Conservation (phyloP, 2,329 filamentous ascomycete species). For the Myriosclerotinia curreyana region DNA sequence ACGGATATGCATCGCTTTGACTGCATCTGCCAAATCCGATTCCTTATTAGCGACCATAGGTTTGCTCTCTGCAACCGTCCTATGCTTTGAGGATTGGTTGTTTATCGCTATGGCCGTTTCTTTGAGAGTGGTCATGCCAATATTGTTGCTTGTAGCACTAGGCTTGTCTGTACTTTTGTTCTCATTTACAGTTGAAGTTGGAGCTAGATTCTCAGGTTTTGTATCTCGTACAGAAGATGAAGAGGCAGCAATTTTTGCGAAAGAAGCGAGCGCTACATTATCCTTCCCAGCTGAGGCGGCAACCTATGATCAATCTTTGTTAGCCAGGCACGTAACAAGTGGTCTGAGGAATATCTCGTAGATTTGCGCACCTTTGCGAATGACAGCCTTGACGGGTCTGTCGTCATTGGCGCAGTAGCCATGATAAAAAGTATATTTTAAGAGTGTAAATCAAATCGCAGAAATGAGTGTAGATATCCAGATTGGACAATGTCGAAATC, state of each 20-base stretch:
- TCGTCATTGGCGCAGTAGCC: constrained; percentile 47
- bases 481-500: constrained; percentile 36
- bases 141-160: constrained; percentile 20
- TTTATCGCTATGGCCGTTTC: constrained; percentile 32
- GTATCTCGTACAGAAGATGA: constrained; percentile 36
- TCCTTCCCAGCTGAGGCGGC: constrained; percentile 48
- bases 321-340: constrained; percentile 5
- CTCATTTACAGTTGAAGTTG: constrained; percentile 19
- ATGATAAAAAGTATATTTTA: constrained; percentile 39
- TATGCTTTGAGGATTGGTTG: constrained; percentile 2
- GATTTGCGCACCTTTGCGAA: constrained; percentile 67
- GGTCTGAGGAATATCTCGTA: constrained; percentile 4
- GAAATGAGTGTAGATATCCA: constrained; percentile 37
- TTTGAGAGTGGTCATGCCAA: constrained; percentile 13
- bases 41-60: constrained; percentile 27
- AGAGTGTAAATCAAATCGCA: constrained; percentile 28
- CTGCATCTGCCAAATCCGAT: constrained; percentile 35
- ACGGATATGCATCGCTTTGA: constrained; percentile 38
- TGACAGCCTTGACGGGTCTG: constrained; percentile 58
- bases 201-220: constrained; percentile 33
- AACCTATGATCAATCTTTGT: constrained; percentile 41
- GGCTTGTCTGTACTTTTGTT: constrained; percentile 22
- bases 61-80: constrained; percentile 10
- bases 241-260: constrained; percentile 35
- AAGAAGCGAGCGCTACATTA: constrained; percentile 38